phyloP scores from a whole-genome alignment of 2,329 filamentous ascomycete species.

The Phaeosphaeriaceae sp. region DNA sequence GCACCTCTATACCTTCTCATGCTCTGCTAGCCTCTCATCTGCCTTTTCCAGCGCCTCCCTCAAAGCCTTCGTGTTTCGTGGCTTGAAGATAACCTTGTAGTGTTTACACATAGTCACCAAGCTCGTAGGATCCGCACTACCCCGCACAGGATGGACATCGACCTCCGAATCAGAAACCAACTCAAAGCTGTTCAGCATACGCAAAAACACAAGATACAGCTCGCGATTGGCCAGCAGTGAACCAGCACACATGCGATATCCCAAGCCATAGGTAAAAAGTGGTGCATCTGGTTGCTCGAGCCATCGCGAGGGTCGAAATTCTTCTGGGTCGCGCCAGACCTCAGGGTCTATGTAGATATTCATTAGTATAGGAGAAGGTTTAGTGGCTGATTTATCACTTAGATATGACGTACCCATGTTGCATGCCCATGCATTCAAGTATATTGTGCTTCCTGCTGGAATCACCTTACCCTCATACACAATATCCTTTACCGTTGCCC shows the following conservation, averaged over 20 bases:
- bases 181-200: slow-evolving; percentile 66
- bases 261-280: slow-evolving; percentile 69
- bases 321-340: slow-evolving; percentile 65
- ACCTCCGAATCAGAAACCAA: slow-evolving; percentile 62
- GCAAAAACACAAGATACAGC: slow-evolving; percentile 68
- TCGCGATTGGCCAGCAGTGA: slow-evolving; percentile 68
- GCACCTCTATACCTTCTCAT: slow-evolving; percentile 9
- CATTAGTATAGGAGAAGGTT: not conserved
- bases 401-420: slow-evolving; percentile 64
- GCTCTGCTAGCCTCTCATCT: slow-evolving; percentile 32
- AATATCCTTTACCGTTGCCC: slow-evolving; percentile 66
- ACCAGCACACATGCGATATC: slow-evolving; percentile 72
- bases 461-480: slow-evolving; percentile 64
- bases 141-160: slow-evolving; percentile 65
- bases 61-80: slow-evolving; percentile 57
- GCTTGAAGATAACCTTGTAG: slow-evolving; percentile 65
- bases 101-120: slow-evolving; percentile 66
- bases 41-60: slow-evolving; percentile 49
- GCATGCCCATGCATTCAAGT: slow-evolving; percentile 72
- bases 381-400: not conserved
- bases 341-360: slow-evolving; percentile 51
- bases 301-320: slow-evolving; percentile 68
- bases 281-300: slow-evolving; percentile 68
- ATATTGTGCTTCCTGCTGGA: slow-evolving; percentile 68
- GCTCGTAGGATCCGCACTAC: slow-evolving; percentile 67